Base-by-base conservation (phyloP, 2,329 filamentous ascomycete genomes). In the Teratosphaeriaceae sp. region DNA sequence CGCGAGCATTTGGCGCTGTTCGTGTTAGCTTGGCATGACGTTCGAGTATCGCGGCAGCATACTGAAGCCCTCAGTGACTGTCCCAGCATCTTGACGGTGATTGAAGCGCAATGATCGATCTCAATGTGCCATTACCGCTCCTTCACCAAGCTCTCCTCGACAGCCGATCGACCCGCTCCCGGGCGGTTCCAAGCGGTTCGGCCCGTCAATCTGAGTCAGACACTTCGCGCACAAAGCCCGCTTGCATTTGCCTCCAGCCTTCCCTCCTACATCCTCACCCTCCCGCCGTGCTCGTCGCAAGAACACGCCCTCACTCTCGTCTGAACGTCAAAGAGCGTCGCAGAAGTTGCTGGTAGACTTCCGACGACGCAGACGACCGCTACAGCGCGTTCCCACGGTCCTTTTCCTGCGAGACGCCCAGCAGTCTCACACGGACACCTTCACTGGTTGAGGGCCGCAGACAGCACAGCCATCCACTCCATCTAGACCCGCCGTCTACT, bases 1-100 rank as follows among this genome's bases (percentile, higher is more conserved):
- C 67, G 71, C 71, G 64, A 81, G 65, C 63, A 77, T 66, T 65
- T 76, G 76, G 70, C 77, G 74, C 79, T 82, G 64, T 24, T 47
- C 44, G 46, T 24, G 53, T 62, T 46, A 61, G 57, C 39, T 19
- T 34, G 39, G 30, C 27, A 33, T 19, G 45, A 54, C 3, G 11
- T 27, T 65, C 54, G 67, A n/a, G n/a, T n/a, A n/a, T n/a, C n/a
- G n/a, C n/a, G n/a, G n/a, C 13, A 27, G 41, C 63, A 48, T 69
- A 80, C 78, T 65, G 76, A 78, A 61, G 74, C 72, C 69, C 76
- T 74, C 67, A 79, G 67, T 64, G 76, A 74, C 66, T 78, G 75
- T 61, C 73, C 75, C 68, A 79, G 69, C 75, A 79, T 79, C 65
- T 55, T 65, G 61, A 58, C 56, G 59, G 44, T 46, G 46, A 45